A percentile compares a stretch with the other conserved stretches of the same genome.
These are phyloP conservation scores for Hirschioporus abietinus DNA, from an alignment of 768 basidiomycete species.

Conservation along the genomic window DNA sequence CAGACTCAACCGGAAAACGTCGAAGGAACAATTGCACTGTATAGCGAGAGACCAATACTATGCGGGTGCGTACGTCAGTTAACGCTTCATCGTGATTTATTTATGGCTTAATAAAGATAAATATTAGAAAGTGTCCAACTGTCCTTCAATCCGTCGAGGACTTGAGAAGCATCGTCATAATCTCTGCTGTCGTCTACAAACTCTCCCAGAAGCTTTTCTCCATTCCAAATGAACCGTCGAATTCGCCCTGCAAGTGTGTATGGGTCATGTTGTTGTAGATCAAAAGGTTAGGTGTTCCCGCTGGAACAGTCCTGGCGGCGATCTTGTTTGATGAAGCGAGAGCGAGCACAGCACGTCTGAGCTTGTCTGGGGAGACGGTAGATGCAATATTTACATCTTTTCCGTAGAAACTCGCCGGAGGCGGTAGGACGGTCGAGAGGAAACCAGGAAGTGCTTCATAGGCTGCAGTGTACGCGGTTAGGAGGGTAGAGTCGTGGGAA, in stretches of 20 bases:
- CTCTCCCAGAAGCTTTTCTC: neutral
- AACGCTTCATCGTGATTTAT: too few species aligned
- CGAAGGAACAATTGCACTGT: too few species aligned
- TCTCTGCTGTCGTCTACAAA: neutral
- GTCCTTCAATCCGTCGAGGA: neutral
- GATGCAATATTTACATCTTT: conserved; percentile 25
- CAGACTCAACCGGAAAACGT: too few species aligned
- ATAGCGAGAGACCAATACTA: too few species aligned
- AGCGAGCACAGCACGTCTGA: conserved; percentile 69
- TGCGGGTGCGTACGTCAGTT: too few species aligned
- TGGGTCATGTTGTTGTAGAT: conserved; percentile 76
- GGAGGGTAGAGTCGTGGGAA: conserved; percentile 29
- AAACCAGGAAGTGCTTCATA: conserved; percentile 54
- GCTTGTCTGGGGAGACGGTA: conserved; percentile 56
- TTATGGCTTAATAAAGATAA: neutral
- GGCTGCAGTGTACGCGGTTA: conserved; percentile 48
- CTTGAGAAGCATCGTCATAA: neutral
- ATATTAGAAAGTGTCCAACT: neutral
- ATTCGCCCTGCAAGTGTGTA: neutral
- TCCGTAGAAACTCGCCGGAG: conserved; percentile 39
- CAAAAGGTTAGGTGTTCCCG: conserved; percentile 61
- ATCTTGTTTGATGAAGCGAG: conserved; percentile 46
- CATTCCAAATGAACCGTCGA: neutral
- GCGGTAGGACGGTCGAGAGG: conserved; percentile 53
- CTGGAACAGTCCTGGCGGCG: conserved; percentile 43